These are phyloP conservation scores for Trichoderma endophyticum DNA, from an alignment of 2,329 filamentous ascomycete species.

Conservation along the genomic window DNA sequence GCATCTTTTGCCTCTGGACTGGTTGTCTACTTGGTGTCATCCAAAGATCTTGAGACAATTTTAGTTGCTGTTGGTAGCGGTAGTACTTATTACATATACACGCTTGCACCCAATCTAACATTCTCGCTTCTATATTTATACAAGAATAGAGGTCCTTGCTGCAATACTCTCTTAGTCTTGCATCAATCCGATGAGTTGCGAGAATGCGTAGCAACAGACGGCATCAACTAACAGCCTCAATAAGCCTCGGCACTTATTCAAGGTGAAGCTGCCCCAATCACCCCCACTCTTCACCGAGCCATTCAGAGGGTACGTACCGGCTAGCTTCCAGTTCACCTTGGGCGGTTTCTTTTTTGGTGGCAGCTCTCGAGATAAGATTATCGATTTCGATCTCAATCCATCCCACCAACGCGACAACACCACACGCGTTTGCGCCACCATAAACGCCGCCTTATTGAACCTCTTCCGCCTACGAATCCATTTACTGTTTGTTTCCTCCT, in stretches of 20 bases:
- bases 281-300: background rate
- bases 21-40: background rate
- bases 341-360: background rate
- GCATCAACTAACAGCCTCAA: background rate
- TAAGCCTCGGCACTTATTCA: background rate
- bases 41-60: background rate
- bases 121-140: background rate
- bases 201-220: background rate
- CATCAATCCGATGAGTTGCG: background rate
- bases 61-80: background rate
- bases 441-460: background rate
- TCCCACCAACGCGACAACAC: slow-evolving; percentile 13
- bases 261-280: background rate
- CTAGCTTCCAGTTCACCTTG: background rate
- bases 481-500: background rate
- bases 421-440: slow-evolving; percentile 7
- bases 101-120: background rate
- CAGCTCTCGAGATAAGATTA: background rate
- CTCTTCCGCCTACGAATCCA: background rate
- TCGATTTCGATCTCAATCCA: background rate
- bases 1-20: background rate
- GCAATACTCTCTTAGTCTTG: background rate
- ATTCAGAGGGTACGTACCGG: background rate
- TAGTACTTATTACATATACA: background rate
- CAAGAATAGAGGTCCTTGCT: background rate